Evolutionary conservation across 73 alveolate species (phyloP), one percentile per base, ranked within the genome.

Genomic region (Paramecium sexaurelia): DNA sequence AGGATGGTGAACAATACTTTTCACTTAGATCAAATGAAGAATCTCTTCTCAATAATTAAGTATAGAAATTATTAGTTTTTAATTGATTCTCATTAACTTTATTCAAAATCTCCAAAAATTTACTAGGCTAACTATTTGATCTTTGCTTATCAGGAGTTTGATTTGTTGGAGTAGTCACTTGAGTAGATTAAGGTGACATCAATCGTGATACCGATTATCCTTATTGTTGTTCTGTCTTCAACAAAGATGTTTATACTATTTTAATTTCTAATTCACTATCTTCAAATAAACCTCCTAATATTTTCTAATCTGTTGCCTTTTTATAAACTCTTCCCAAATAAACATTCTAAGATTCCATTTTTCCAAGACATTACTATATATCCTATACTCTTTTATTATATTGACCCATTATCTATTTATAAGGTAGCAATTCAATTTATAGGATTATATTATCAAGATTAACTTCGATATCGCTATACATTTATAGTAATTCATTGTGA

Each of bases 381-480:
- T 78, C 90, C 10, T 19, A 37, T 4, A 78, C 71, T 45, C 90
- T 78, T 15, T 78, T 78, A 40, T 39, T 78, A 26, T 78, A 78
- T 78, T 43, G 32, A 40, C 90, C 90, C 68, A 78, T 78, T 17
- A 78, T 78, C 55, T 37, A 22, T 43, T 78, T 78, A 29, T 39
- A 78, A 41, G 68, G 68, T 0, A 78, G 19, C 29, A 37, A 26
- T 61, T 78, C 90, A 22, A 78, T 78, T 24, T 37, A 40, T 33
- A 22, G 27, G 26, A 43, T 78, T 37, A 78, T 78, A 22, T 43
- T 78, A 37, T 78, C 90, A 24, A 78, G 40, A 24, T 78, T 78
- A 6, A 78, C 90, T 78, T 78, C 90, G 29, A 78, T 78, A 19
- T 78, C 90, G 33, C 90, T 78, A 33, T 78, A 78, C 75, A 78